phyloP scores from a whole-genome alignment of 2,329 filamentous ascomycete genomes.

The Epichloe sibirici region DNA sequence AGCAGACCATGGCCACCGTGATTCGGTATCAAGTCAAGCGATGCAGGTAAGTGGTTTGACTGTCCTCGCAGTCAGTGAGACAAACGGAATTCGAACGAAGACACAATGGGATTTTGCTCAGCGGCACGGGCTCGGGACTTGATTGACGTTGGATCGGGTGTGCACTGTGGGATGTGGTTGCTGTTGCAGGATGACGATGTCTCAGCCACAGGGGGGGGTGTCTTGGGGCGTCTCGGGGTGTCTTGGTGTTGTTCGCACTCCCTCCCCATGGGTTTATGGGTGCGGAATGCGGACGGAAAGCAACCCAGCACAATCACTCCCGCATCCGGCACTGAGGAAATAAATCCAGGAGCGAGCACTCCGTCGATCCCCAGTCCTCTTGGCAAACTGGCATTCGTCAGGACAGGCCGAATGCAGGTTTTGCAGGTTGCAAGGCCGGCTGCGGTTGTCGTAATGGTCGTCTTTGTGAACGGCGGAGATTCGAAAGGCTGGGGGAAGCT shows the following conservation, averaged over 20 bases:
- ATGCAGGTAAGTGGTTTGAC: not conserved
- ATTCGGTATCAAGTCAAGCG: not conserved
- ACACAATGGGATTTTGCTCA: not conserved
- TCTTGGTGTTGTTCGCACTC: too few relatives aligned
- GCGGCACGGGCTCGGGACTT: not conserved
- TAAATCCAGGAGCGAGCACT: constrained; percentile 3
- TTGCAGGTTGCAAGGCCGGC: not conserved
- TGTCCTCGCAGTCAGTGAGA: not conserved
- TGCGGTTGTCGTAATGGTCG: not conserved
- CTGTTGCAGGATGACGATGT: constrained; percentile 9
- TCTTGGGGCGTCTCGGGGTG: constrained; percentile 6
- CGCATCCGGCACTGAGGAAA: constrained; percentile 13
- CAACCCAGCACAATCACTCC: constrained; percentile 2
- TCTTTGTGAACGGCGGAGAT: not conserved
- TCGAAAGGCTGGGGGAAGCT: not conserved
- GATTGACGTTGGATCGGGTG: constrained; percentile 1
- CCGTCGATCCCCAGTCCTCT: not conserved
- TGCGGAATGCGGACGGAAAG: constrained; percentile 2
- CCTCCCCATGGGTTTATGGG: not conserved
- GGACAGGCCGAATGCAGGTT: not conserved
- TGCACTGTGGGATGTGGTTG: not conserved
- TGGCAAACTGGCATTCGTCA: not conserved
- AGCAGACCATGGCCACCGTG: constrained; percentile 5
- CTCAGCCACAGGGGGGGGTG: constrained; percentile 12
- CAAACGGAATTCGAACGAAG: not conserved